Evolutionary conservation across 257 asterid genomes (phyloP).

Genomic region (Fraxinus pennsylvanica): DNA sequence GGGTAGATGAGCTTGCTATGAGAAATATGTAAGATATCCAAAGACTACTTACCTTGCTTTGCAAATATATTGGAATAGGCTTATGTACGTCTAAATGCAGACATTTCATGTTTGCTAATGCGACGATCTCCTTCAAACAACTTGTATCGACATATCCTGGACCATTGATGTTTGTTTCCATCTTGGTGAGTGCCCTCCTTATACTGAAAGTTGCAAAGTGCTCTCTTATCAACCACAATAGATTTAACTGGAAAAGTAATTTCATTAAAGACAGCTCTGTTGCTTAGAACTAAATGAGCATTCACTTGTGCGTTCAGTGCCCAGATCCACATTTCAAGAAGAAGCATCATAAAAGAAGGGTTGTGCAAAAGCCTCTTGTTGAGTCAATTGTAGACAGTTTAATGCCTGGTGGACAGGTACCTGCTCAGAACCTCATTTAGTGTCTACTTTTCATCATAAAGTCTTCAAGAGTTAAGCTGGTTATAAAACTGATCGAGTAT

Average conservation of each 20-base stretch:
- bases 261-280: constrained; percentile 12
- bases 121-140: constrained; percentile 70
- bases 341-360: constrained; percentile 83
- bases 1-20: constrained; percentile 71
- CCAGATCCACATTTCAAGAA: constrained; percentile 98
- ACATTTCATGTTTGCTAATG: constrained; percentile 81
- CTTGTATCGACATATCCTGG: constrained; percentile 86
- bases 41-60: constrained; percentile 27
- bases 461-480: not conserved
- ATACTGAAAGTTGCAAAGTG: constrained; percentile 13
- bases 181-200: constrained; percentile 63
- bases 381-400: constrained; percentile 62
- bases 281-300: constrained; percentile 15
- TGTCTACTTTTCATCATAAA: not conserved
- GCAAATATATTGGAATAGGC: constrained; percentile 21
- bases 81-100: constrained; percentile 49
- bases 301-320: constrained; percentile 58
- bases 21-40: constrained; percentile 66
- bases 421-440: not conserved
- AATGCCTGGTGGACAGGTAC: constrained; percentile 77
- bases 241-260: not conserved
- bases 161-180: constrained; percentile 72
- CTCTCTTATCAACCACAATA: constrained; percentile 6
- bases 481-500: not conserved
- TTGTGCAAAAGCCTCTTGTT: constrained; percentile 88